phyloP scores from a whole-genome alignment of 768 basidiomycete species.

The Psilocybe cubensis region DNA sequence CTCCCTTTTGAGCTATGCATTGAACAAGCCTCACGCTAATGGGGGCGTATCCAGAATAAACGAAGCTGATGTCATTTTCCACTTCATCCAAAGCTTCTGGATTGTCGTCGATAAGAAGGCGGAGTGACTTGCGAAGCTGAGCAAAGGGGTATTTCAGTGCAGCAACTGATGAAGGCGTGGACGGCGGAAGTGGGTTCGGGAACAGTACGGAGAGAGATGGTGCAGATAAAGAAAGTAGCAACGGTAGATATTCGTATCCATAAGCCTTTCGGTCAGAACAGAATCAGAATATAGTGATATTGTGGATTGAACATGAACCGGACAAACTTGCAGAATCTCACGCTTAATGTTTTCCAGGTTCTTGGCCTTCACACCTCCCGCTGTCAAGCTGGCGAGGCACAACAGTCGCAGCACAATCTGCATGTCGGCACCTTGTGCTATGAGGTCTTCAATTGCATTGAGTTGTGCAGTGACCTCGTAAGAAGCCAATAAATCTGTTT shows the following conservation, averaged over 20 bases:
- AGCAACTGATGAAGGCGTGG: slow-evolving; percentile 41
- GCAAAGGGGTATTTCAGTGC: slow-evolving; percentile 72
- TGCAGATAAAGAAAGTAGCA: slow-evolving; percentile 65
- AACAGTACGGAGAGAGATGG: slow-evolving; percentile 71
- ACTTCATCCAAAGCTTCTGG: slow-evolving; percentile 77
- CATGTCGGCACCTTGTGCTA: slow-evolving; percentile 86
- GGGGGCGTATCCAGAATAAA: slow-evolving; percentile 97
- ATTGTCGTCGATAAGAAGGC: slow-evolving; percentile 90
- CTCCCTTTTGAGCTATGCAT: slow-evolving; percentile 90
- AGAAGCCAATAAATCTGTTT: slow-evolving; percentile 88
- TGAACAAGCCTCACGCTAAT: slow-evolving; percentile 91
- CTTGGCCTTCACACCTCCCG: slow-evolving; percentile 88
- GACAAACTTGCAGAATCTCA: slow-evolving; percentile 79
- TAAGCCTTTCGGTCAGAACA: slow-evolving; percentile 54
- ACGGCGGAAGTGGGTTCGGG: slow-evolving; percentile 67
- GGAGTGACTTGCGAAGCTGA: slow-evolving; percentile 77
- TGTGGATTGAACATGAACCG: slow-evolving; percentile 18
- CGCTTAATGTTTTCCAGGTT: slow-evolving; percentile 85
- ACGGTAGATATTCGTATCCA: slow-evolving; percentile 72
- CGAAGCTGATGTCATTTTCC: slow-evolving; percentile 94
- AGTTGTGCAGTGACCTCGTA: slow-evolving; percentile 85
- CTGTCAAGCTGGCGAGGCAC: slow-evolving; percentile 84
- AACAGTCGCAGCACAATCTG: slow-evolving; percentile 77
- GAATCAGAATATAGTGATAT: slow-evolving; percentile 38
- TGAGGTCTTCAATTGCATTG: slow-evolving; percentile 86